Evolutionary conservation across 108 stramenopile species (phyloP).

Genomic region (Conticribra guillardii): DNA sequence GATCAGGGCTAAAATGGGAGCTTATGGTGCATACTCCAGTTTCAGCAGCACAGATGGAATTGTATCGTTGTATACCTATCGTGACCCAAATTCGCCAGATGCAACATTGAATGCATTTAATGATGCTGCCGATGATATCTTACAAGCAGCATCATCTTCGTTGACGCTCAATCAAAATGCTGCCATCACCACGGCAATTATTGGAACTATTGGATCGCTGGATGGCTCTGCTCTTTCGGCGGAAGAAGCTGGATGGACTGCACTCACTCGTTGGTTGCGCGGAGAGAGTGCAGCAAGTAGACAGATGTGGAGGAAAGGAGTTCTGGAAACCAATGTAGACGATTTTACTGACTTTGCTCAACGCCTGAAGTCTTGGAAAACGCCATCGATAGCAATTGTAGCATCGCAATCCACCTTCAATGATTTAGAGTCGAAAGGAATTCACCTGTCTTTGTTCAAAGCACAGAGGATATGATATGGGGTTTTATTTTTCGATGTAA

Average conservation of each 20-base stretch:
- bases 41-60: slow-evolving; percentile 70
- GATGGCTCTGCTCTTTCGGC: slow-evolving; percentile 80
- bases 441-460: slow-evolving; percentile 23
- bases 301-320: slow-evolving; percentile 73
- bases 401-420: slow-evolving; percentile 38
- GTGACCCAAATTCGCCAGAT: slow-evolving; percentile 63
- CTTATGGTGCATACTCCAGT: slow-evolving; percentile 80
- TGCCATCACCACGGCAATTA: slow-evolving; percentile 62
- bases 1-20: slow-evolving; percentile 87
- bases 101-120: slow-evolving; percentile 82
- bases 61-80: slow-evolving; percentile 71
- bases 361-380: slow-evolving; percentile 38
- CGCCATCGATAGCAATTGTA: slow-evolving; percentile 40
- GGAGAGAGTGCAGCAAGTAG: slow-evolving; percentile 65
- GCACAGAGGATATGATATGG: slow-evolving; percentile 3
- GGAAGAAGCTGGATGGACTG: slow-evolving; percentile 64
- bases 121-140: slow-evolving; percentile 57
- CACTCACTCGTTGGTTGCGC: slow-evolving; percentile 68
- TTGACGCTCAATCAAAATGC: slow-evolving; percentile 58
- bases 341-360: slow-evolving; percentile 40
- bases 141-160: slow-evolving; percentile 33
- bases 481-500: slow-evolving; percentile 11
- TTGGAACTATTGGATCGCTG: slow-evolving; percentile 85
- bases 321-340: slow-evolving; percentile 50
- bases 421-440: slow-evolving; percentile 26